phyloP scores from a whole-genome alignment of 2,329 filamentous ascomycete species.

The Esteya vermicola region DNA sequence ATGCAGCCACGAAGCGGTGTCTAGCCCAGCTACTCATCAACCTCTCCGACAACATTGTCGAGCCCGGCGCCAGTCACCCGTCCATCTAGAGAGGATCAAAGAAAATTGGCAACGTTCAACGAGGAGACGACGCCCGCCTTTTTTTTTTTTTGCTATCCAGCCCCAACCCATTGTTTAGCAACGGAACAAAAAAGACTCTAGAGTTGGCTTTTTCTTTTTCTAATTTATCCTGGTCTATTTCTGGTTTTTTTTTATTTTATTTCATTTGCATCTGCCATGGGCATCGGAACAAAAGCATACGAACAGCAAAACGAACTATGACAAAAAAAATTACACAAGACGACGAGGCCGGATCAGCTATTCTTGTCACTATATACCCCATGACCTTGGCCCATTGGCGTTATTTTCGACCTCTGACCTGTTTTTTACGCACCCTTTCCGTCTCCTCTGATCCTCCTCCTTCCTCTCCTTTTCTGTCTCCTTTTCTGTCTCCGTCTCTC shows the following conservation, averaged over 20 bases:
- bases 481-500: background rate
- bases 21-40: constrained; percentile 96
- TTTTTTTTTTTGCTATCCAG: no score
- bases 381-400: no score
- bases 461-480: background rate
- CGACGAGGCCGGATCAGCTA: background rate
- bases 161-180: no score
- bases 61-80: constrained; percentile 19
- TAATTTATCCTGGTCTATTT: background rate
- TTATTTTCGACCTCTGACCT: no score
- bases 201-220: background rate
- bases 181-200: background rate
- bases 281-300: no score
- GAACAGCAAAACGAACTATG: background rate
- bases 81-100: constrained; percentile 2
- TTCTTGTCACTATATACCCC: constrained; percentile 1
- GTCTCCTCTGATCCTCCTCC: background rate
- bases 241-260: no score
- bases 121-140: background rate
- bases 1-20: constrained; percentile 94
- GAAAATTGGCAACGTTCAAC: background rate
- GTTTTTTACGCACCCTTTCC: background rate
- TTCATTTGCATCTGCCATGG: no score
- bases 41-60: constrained; percentile 72
- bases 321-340: background rate